Evolutionary conservation across 352 stramenopile genomes (phyloP).

Genomic region (Phytophthora sp.): DNA sequence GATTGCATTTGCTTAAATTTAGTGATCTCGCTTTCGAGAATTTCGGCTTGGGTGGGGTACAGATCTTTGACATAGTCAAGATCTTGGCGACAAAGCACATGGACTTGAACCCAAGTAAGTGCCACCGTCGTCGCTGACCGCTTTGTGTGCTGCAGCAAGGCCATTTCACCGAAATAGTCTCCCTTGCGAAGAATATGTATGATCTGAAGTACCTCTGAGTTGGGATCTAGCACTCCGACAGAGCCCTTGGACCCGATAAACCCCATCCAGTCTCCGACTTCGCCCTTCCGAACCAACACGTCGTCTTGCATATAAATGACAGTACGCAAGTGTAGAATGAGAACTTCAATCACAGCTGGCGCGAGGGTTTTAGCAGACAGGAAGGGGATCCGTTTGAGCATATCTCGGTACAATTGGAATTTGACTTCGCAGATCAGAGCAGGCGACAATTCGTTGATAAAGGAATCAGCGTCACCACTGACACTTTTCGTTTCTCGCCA

Average conservation of each 20-base stretch:
- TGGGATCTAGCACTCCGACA: slow-evolving; percentile 70
- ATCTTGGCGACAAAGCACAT: slow-evolving; percentile 61
- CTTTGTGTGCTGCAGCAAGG: slow-evolving; percentile 61
- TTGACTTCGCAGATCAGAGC: slow-evolving; percentile 79
- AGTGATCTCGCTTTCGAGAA: slow-evolving; percentile 69
- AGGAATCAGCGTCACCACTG: slow-evolving; percentile 61
- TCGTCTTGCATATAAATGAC: slow-evolving; percentile 87
- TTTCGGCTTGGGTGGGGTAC: slow-evolving; percentile 55
- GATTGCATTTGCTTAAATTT: slow-evolving; percentile 65
- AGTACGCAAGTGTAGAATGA: slow-evolving; percentile 81
- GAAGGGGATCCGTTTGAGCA: slow-evolving; percentile 79
- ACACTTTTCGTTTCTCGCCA: slow-evolving; percentile 72
- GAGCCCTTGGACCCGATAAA: slow-evolving; percentile 79
- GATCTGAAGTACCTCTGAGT: slow-evolving; percentile 50
- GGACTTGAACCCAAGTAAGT: slow-evolving; percentile 76
- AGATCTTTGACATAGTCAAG: slow-evolving; percentile 67
- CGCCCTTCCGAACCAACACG: slow-evolving; percentile 72
- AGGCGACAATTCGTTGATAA: slow-evolving; percentile 77
- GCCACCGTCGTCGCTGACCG: slow-evolving; percentile 66
- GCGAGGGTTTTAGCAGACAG: slow-evolving; percentile 65
- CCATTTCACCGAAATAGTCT: slow-evolving; percentile 82
- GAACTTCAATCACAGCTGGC: slow-evolving; percentile 70
- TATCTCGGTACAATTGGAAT: slow-evolving; percentile 80
- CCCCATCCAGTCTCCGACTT: slow-evolving; percentile 83
- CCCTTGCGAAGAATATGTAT: slow-evolving; percentile 69